phyloP scores from a whole-genome alignment of 1,284 basidiomycete genomes.

The Trichosporon faecale region DNA sequence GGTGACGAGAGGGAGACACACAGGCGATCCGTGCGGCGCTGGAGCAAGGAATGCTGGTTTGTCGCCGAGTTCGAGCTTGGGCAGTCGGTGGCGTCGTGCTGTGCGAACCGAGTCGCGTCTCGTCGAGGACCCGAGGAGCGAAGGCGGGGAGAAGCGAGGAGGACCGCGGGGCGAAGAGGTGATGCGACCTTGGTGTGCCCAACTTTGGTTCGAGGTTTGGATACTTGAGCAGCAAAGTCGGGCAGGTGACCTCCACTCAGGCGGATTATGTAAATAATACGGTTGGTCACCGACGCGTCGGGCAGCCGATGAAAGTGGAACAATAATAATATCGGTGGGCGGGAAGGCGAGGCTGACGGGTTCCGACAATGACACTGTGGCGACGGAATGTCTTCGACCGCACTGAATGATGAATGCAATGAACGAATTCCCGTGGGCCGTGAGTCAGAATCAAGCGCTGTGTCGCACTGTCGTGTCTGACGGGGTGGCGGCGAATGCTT shows the following conservation, averaged over 20 bases:
- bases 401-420: neutral
- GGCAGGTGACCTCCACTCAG: neutral
- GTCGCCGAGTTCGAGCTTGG: neutral
- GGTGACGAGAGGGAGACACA: neutral
- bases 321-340: neutral
- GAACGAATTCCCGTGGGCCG: neutral
- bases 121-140: neutral
- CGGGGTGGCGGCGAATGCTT: neutral
- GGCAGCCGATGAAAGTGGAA: neutral
- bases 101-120: neutral
- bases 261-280: too few species aligned
- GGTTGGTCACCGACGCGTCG: neutral
- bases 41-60: neutral
- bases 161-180: too few species aligned
- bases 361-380: neutral
- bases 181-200: too few species aligned
- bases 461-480: too few species aligned
- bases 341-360: neutral
- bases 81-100: neutral
- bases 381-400: neutral
- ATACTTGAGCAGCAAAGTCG: too few species aligned
- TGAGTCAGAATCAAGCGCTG: too few species aligned
- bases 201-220: too few species aligned
- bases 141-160: too few species aligned
- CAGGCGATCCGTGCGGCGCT: neutral